Conservation (phyloP, 2,329 filamentous ascomycete genomes). For the Chalaropsis thielavioides region DNA sequence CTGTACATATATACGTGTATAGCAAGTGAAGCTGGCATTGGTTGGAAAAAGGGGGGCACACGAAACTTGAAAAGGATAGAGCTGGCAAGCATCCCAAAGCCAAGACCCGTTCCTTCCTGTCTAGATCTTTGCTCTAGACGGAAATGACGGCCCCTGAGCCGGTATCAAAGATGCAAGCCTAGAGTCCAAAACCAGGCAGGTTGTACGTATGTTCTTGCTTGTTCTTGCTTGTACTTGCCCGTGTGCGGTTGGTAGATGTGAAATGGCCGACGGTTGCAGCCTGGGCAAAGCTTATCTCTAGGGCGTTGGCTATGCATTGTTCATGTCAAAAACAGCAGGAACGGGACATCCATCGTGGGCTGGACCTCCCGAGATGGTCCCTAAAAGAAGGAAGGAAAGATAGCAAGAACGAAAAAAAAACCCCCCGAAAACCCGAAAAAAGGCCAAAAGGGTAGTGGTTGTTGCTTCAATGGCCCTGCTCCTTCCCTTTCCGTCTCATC, state of each 20-base stretch:
- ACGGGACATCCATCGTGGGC: neutral
- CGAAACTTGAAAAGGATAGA: neutral
- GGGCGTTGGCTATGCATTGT: neutral
- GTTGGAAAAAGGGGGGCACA: neutral
- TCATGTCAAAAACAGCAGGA: neutral
- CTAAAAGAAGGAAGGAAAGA: neutral
- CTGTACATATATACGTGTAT: too few species aligned
- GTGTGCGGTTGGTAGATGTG: too few species aligned
- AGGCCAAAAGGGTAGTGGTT: neutral
- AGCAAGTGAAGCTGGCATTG: neutral
- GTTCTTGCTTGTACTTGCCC: too few species aligned
- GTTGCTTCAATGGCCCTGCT: neutral
- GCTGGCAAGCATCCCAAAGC: neutral
- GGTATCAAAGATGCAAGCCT: neutral
- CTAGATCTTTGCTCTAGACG: neutral
- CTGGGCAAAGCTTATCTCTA: neutral
- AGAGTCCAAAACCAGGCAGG: neutral
- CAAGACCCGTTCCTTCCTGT: neutral
- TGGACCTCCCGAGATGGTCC: neutral
- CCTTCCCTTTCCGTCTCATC: neutral
- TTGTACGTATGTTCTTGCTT: too few species aligned
- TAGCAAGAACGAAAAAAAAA: neutral
- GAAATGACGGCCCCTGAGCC: constrained; percentile 7
- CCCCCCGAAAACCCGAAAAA: neutral
- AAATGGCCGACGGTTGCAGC: neutral